Evolutionary conservation across 768 basidiomycete genomes (phyloP), one percentile per base, ranked within the genome.

Genomic region (Psilocybe cyanescens): DNA sequence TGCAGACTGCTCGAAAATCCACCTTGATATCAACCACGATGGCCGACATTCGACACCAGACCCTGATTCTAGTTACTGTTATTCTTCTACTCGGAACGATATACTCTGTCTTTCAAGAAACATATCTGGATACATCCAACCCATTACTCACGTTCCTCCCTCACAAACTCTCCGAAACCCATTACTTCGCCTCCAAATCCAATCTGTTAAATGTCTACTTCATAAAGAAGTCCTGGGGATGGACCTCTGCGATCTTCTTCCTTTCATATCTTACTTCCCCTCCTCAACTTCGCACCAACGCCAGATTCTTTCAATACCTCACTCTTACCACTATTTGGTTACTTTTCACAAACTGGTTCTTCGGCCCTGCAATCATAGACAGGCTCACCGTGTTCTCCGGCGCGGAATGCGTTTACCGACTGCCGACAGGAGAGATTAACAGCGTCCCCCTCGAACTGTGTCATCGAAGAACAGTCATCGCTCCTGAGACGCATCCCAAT

Each of bases 221-320:
- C 76, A 93, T 96, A 71, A 99, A 99, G 76, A 81, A 85, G 55
- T 86, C 90, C 24, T 97, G 97, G 95, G 93, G 78, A 0, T 97
- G 95, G 95, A 95, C 95, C 1, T 82, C 92, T 6, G 79, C 79
- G 35, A 79, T 84, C 0, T 94, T 92, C 68, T 69, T 88, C 57
- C 67, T 82, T 57, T 78, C 82, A 28, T 90, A 83, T 81, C 30
- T 81, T 53, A 87, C 90, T 1, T 82, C 83, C 64, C 84, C 89
- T 4, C 71, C 78, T 2, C 69, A 72, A 8, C 72, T 73, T 3
- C 81, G 82, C 31, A 77, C 80, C 1, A 61, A 67, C 8, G 57
- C 73, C 19, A 80, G 88, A 46, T 61, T 88, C 14, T 46, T 71
- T 61, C 83, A 86, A 65, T 94, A 83, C 82, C 55, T 74, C 31